Base-by-base conservation (phyloP, 2,329 filamentous ascomycete species). In the Parastagonospora avenae region DNA sequence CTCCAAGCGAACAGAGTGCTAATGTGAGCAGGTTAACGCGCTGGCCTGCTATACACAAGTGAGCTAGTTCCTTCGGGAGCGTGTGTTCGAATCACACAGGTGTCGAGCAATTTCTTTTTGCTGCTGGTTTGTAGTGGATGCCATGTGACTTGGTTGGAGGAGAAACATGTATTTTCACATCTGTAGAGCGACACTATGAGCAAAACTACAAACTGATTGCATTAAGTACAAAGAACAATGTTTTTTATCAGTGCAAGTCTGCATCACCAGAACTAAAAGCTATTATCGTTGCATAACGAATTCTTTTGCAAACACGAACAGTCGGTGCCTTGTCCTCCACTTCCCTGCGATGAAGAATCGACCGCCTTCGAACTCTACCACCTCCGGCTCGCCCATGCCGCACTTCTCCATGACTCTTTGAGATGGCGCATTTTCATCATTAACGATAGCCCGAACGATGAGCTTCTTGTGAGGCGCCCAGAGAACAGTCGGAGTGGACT, bases 71-170 rank as follows among this genome's bases (percentile, higher is more conserved):
- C 62, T 62, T 64, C 62, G 62, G 62, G 62, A 64, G 62, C 62
- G 62, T 62, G 62, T 59, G 62, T 63, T 64, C 62, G 62, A 64
- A 64, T 64, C 62, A 59, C 62, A 62, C 62, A 64, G 62, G 62
- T 56, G 57, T 64, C 61, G 59, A 46, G 39, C 15, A 35, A 36
- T 47, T 31, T 38, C 15, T 27, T 29, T 41, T 24, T 33, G 19
- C 35, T 24, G 19, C 19, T 24, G 19, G 19, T 24, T 24, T 24
- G 19, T 24, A 24, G 19, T 24, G 19, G 19, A 24, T 24, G 19
- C 19, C 19, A 5, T 24, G 19, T 5, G 5, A 24, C 5, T 3
- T 5, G 19, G 19, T 24, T 24, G 19, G 5, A 24, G 19, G 19
- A 5, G 19, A 24, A 5, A 24, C 19, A 5, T 24, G 19, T 24